Conservation (phyloP, 2,329 filamentous ascomycete species). For the Trematosphaeria pertusa region DNA sequence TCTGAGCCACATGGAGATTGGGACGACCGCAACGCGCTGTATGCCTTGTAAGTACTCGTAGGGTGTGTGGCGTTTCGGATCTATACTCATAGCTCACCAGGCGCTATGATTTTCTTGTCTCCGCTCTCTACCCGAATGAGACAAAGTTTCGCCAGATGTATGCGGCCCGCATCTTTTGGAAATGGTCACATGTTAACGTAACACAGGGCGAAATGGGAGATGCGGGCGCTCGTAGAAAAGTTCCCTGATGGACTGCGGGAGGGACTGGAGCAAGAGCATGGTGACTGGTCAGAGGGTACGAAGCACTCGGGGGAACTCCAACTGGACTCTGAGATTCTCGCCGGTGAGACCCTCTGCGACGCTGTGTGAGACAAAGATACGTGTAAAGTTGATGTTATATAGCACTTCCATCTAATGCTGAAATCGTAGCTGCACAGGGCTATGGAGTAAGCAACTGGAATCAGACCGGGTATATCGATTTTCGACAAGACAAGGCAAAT, state of each 20-base stretch:
- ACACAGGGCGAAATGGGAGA: background rate
- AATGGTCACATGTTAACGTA: too few species aligned
- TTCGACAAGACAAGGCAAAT: background rate
- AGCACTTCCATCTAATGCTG: background rate
- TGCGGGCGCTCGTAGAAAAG: background rate
- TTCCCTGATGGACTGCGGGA: background rate
- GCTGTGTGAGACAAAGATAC: background rate
- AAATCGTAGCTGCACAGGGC: background rate
- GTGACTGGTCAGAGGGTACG: background rate
- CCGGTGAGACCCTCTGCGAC: background rate
- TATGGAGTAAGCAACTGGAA: slow-evolving; percentile 3
- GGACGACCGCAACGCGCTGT: background rate
- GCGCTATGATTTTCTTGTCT: background rate
- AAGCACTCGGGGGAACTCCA: background rate
- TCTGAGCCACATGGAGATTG: background rate
- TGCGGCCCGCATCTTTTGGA: too few species aligned
- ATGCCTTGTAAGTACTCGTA: background rate
- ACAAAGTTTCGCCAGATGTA: background rate
- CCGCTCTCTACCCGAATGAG: background rate
- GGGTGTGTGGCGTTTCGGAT: background rate
- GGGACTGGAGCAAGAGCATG: background rate
- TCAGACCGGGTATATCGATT: background rate
- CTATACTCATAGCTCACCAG: background rate
- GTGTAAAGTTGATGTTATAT: background rate
- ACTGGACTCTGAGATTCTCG: background rate